Percentiles rank a stretch among this genome's conserved stretches.
Conservation (phyloP, 345 rosid genomes). For the Citrus trifoliata region DNA sequence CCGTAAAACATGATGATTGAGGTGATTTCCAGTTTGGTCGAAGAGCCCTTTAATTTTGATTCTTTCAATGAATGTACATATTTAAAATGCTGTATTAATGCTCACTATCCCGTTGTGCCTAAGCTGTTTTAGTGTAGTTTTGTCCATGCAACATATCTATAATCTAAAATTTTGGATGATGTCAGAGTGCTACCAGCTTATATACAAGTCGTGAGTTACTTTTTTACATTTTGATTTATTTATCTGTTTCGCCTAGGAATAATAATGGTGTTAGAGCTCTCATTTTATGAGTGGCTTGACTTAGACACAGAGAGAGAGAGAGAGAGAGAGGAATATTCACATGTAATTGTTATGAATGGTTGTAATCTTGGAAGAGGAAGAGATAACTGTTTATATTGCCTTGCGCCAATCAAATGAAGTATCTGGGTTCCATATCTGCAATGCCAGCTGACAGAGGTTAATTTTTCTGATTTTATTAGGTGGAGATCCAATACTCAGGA, state of each 20-base stretch:
- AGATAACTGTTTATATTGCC: neutral
- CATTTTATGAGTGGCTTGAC: neutral
- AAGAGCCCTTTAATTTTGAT: neutral
- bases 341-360: neutral
- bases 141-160: neutral
- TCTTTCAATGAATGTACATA: neutral
- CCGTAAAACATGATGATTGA: neutral
- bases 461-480: slow-evolving; percentile 38
- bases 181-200: neutral
- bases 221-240: neutral
- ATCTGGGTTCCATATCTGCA: neutral
- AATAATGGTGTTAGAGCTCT: neutral
- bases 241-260: neutral
- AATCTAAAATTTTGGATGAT: slow-evolving; percentile 2
- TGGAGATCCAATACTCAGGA: slow-evolving; percentile 65
- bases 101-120: neutral
- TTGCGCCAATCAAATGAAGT: neutral
- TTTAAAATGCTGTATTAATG: neutral
- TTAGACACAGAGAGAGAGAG: neutral
- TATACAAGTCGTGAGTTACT: neutral
- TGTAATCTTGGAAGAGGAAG: neutral
- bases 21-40: neutral
- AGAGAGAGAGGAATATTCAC: neutral
- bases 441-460: neutral
- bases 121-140: neutral